A percentile compares a stretch with the other conserved stretches of the same genome.
Evolutionary conservation across 31 red algal species (phyloP).

Genomic region (Endocladia muricata): DNA sequence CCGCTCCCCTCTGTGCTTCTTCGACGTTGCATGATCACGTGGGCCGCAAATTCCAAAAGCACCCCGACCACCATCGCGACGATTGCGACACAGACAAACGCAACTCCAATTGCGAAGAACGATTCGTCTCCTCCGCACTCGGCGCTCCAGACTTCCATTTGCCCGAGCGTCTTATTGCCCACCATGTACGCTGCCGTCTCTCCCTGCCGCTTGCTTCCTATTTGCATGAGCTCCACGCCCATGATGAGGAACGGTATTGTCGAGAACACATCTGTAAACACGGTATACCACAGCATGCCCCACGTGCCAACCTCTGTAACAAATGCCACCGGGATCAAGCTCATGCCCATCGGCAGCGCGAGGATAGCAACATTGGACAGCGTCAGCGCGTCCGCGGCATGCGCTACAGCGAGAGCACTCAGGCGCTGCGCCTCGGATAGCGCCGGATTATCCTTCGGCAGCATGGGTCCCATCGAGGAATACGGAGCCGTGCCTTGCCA

Average conservation of each 20-base stretch:
- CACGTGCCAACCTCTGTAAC: constrained; percentile 16
- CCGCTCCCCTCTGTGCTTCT: constrained; percentile 9
- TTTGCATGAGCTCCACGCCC: no score
- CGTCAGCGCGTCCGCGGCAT: constrained; percentile 38
- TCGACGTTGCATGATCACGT: neutral
- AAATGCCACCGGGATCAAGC: constrained; percentile 32
- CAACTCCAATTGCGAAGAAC: constrained; percentile 4
- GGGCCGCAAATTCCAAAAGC: constrained; percentile 3
- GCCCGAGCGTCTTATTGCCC: neutral
- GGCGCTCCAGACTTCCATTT: constrained; percentile 14
- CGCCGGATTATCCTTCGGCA: constrained; percentile 16
- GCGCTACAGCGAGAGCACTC: neutral
- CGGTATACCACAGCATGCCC: constrained; percentile 3
- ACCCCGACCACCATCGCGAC: constrained; percentile 15
- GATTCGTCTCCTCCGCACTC: constrained; percentile 7
- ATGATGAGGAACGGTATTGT: no score
- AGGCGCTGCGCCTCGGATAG: neutral
- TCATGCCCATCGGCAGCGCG: constrained; percentile 20
- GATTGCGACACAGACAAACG: constrained; percentile 14
- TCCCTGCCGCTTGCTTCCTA: no score
- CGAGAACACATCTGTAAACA: constrained; percentile 38
- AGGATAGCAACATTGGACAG: constrained; percentile 34
- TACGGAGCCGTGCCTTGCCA: constrained; percentile 3
- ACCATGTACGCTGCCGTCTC: constrained; percentile 18
- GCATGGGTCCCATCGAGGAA: neutral